phyloP scores from a whole-genome alignment of 2,329 filamentous ascomycete genomes.

The Trichoderma harzianum region DNA sequence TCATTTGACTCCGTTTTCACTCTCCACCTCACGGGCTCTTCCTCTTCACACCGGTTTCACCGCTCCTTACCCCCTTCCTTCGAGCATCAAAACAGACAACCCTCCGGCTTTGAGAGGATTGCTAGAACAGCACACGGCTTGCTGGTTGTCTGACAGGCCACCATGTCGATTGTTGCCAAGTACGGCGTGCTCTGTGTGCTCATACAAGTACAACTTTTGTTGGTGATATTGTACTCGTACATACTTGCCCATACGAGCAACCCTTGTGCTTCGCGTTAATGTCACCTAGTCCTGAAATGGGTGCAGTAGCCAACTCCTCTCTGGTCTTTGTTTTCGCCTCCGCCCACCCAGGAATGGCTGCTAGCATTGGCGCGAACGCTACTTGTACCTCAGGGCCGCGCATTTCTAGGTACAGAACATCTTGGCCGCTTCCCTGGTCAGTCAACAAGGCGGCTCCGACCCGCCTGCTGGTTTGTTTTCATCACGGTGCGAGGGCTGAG shows the following conservation, averaged over 20 bases:
- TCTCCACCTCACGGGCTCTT: neutral
- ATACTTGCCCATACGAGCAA: neutral
- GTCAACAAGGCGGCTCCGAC: neutral
- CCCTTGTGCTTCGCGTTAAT: neutral
- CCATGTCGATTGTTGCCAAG: slow-evolving; percentile 9
- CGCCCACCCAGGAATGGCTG: slow-evolving; percentile 1
- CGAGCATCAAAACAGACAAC: neutral
- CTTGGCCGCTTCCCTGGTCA: neutral
- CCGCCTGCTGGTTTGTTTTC: neutral
- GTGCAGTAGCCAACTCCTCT: neutral
- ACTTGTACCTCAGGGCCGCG: slow-evolving; percentile 4
- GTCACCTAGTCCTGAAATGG: neutral
- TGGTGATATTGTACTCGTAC: neutral
- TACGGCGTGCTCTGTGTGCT: neutral
- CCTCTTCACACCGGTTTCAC: slow-evolving; percentile 10
- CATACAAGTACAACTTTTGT: neutral
- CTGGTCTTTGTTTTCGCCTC: neutral
- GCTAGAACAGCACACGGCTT: neutral
- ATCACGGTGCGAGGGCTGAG: neutral
- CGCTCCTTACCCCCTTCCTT: slow-evolving; percentile 15
- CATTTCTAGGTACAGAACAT: neutral
- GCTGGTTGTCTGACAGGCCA: neutral
- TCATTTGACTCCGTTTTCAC: neutral
- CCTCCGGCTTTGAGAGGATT: neutral
- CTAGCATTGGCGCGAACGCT: slow-evolving; percentile 10